Percentiles rank a stretch among this genome's conserved stretches.
Evolutionary conservation across 2,329 filamentous ascomycete species (phyloP).

Genomic region (Daldinia sp.): DNA sequence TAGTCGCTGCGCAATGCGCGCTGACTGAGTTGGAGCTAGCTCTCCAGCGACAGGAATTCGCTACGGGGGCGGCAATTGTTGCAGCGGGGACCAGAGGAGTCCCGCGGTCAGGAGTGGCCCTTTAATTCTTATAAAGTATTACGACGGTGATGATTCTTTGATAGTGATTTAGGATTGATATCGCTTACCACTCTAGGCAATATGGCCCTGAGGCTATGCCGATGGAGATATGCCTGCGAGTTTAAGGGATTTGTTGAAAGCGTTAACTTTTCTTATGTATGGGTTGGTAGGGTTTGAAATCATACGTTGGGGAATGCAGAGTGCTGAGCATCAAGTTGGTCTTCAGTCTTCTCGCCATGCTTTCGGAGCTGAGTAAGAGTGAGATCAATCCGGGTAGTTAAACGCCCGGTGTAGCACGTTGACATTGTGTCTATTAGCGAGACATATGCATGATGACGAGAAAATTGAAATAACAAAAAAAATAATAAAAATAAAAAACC

Average conservation of each 20-base stretch:
- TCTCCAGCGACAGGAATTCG: conserved; percentile 20
- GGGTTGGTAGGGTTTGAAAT: background rate
- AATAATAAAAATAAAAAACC: background rate
- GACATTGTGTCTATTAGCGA: background rate
- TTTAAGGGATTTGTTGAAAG: background rate
- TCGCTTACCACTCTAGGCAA: too few species aligned
- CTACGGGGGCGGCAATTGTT: conserved; percentile 13
- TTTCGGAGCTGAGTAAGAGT: background rate
- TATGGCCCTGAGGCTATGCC: too few species aligned
- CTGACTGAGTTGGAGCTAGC: conserved; percentile 49
- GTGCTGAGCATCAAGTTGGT: background rate
- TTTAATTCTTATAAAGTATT: background rate
- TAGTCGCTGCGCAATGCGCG: conserved; percentile 50
- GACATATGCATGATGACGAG: background rate
- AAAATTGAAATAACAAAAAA: background rate
- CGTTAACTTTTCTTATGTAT: background rate
- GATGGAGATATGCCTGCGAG: background rate
- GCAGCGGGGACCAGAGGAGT: background rate
- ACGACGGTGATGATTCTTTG: background rate
- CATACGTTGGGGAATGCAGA: background rate
- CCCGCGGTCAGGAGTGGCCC: background rate
- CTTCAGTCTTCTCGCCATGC: background rate
- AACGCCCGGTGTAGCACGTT: background rate
- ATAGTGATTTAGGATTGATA: too few species aligned
- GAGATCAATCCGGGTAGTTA: background rate